These are phyloP conservation scores for Rosa rugosa DNA, from an alignment of 306 rosid species.

Conservation along the genomic window DNA sequence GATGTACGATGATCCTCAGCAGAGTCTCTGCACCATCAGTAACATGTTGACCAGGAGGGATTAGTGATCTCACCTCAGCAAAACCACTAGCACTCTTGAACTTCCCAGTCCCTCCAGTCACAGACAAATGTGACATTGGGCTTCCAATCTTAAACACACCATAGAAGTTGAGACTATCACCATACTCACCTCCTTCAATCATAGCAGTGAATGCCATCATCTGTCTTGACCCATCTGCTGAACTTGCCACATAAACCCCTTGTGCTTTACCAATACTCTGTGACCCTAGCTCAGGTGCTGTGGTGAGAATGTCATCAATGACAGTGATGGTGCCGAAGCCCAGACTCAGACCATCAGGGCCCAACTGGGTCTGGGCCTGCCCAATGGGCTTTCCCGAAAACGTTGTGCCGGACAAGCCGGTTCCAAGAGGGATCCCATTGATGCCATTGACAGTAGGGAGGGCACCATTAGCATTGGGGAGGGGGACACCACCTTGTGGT, in stretches of 20 bases:
- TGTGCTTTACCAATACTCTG: slow-evolving; percentile 68
- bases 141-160: slow-evolving; percentile 80
- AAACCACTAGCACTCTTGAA: slow-evolving; percentile 70
- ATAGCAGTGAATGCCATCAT: slow-evolving; percentile 87
- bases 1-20: slow-evolving; percentile 61
- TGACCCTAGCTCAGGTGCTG: slow-evolving; percentile 73
- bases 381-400: slow-evolving; percentile 47
- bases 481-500: slow-evolving; percentile 57
- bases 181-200: slow-evolving; percentile 94
- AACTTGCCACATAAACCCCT: slow-evolving; percentile 86
- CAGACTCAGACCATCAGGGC: slow-evolving; percentile 70
- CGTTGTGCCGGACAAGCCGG: slow-evolving; percentile 60
- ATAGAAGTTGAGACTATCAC: slow-evolving; percentile 72
- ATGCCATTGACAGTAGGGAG: slow-evolving; percentile 67
- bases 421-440: slow-evolving; percentile 67
- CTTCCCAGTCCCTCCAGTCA: slow-evolving; percentile 86
- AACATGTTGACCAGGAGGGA: slow-evolving; percentile 74
- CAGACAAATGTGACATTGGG: slow-evolving; percentile 62
- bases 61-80: slow-evolving; percentile 68
- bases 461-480: slow-evolving; percentile 85
- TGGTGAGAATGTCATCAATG: slow-evolving; percentile 69
- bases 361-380: slow-evolving; percentile 46
- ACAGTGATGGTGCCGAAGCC: slow-evolving; percentile 88
- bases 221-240: slow-evolving; percentile 70
- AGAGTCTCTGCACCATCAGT: slow-evolving; percentile 81